phyloP scores from a whole-genome alignment of 306 rosid species.

The Begonia masoniana region DNA sequence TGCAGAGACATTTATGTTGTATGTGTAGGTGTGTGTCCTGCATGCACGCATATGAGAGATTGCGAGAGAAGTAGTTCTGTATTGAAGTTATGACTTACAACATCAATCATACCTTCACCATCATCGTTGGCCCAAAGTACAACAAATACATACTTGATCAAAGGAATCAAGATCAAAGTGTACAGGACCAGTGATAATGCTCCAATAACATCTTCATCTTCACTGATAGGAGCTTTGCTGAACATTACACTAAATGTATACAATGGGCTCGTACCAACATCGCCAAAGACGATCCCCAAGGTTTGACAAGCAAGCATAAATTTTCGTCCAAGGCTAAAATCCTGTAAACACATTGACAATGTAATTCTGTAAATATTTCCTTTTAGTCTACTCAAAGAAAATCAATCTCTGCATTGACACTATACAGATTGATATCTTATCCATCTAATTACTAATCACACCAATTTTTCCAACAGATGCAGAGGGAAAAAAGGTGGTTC shows the following conservation, averaged over 20 bases:
- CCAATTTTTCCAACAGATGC: too few relatives aligned
- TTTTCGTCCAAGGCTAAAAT: constrained; percentile 50
- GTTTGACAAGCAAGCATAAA: constrained; percentile 74
- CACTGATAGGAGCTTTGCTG: constrained; percentile 80
- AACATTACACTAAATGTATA: constrained; percentile 94
- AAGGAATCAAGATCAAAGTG: constrained; percentile 83
- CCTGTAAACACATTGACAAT: constrained; percentile 36
- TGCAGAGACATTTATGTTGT: too few relatives aligned
- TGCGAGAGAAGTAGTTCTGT: too few relatives aligned
- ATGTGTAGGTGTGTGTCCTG: too few relatives aligned
- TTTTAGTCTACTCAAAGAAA: background rate
- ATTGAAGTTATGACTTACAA: constrained; percentile 5
- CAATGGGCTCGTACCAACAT: constrained; percentile 97
- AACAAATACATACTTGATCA: constrained; percentile 83
- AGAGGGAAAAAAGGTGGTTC: too few relatives aligned
- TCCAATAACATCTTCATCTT: constrained; percentile 78
- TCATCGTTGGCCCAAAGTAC: constrained; percentile 96
- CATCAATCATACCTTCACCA: constrained; percentile 64
- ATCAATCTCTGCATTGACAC: too few relatives aligned
- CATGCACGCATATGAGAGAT: too few relatives aligned
- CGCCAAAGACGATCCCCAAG: constrained; percentile 97
- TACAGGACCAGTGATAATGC: constrained; percentile 84
- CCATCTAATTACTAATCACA: too few relatives aligned
- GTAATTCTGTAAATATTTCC: constrained; percentile 3
- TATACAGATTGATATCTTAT: too few relatives aligned